These are phyloP conservation scores for Populus tremula DNA, from an alignment of 345 rosid genomes.

Conservation along the genomic window DNA sequence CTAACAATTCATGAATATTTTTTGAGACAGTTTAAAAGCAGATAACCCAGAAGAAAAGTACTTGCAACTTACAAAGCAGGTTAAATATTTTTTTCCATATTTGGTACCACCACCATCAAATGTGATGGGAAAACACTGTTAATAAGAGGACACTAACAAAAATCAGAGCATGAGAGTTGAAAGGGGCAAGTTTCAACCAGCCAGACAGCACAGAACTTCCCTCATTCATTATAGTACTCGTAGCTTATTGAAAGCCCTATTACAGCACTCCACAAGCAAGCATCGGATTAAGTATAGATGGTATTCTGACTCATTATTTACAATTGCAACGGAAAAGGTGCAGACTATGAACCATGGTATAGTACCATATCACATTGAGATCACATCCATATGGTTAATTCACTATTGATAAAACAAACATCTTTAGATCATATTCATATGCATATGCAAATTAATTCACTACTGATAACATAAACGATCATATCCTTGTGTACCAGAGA, in stretches of 20 bases:
- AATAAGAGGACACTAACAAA: not conserved
- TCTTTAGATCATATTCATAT: not conserved
- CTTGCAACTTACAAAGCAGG: not conserved
- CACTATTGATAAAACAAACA: no score
- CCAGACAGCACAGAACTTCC: not conserved
- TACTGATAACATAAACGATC: not conserved
- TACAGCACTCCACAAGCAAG: not conserved
- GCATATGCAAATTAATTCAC: not conserved
- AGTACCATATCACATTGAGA: not conserved
- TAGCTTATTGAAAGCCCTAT: not conserved
- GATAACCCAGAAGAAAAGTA: not conserved
- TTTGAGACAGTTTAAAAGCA: not conserved
- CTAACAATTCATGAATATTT: not conserved
- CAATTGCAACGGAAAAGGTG: not conserved
- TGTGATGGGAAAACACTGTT: not conserved
- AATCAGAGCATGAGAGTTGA: not conserved
- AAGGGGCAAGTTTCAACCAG: not conserved
- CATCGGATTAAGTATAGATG: constrained; percentile 1
- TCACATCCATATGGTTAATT: not conserved
- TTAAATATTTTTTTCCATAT: not conserved
- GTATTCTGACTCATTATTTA: not conserved
- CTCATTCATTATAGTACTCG: not conserved
- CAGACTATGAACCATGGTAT: not conserved
- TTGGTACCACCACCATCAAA: not conserved
- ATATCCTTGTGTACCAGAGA: not conserved